Base-by-base conservation (phyloP, 2,329 filamentous ascomycete species). In the Verticillium nubilum region DNA sequence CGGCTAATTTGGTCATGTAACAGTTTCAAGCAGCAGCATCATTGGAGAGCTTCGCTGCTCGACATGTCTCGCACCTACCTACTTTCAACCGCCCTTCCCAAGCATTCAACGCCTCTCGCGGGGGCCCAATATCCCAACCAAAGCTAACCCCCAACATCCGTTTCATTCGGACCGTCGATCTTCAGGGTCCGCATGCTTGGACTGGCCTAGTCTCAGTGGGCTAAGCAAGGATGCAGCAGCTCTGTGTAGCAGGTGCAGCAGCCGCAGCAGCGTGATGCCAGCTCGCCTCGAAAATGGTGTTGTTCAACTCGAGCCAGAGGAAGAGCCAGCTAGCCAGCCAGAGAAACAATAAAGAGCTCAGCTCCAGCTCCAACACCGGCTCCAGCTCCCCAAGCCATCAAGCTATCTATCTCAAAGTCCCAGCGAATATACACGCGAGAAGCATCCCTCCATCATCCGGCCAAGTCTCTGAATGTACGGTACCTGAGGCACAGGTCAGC, bases 1-100 rank as follows among this genome's bases (percentile, higher is more conserved):
- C 62, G 61, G 61, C 61, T 64, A 64, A 61, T 57, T 56, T 59
- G 55, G 59, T 59, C 62, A 35, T 60, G 59, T 62, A 61, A 63
- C 59, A 54, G 47, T 60, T 61, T 56, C 59, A 56, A 57, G 56
- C 37, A 28, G 28, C 25, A 55, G 35, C 35, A 42, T 58, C 53
- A 62, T 56, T 59, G 59, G 57, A 62, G 61, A 58, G 60, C 54
- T 50, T 23, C 35, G 54, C 31, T 56, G 42, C 42, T 50, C 42
- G 42, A 50, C 42, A 25, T 50, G 42, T 50, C 42, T 50, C 42
- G 42, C 42, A 50, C 17, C 42, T 50, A 50, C 17, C 42, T 50
- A 50, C 42, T 50, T 50, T 50, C 42, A 50, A 50, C 42, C 42
- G 25, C 42, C 42, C 42, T 19, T 5, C 42, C 42, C n/a, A 26